Base-by-base conservation (phyloP, 2,329 filamentous ascomycete species). In the Thermoascus crustaceus region DNA sequence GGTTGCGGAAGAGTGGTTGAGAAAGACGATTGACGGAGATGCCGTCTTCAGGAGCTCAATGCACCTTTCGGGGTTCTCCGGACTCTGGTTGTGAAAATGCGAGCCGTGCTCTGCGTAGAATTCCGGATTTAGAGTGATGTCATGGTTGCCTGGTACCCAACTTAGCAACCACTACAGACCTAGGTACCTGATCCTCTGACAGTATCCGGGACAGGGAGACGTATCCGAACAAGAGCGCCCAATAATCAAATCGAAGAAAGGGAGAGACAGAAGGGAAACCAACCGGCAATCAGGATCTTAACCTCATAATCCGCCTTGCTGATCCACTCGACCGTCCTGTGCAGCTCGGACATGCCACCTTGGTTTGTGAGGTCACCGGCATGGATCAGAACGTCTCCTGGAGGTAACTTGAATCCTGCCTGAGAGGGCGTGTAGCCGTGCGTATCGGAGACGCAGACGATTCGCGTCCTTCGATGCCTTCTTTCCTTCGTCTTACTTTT, bases 391-490 rank as follows among this genome's bases (percentile, higher is more conserved):
- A 78, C 62, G 49, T 77, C 74, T 30, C 74, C 74, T 8, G 61
- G 55, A 4, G 74, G 73, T 8, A 76, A 57, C 40, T 66, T 71
- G 45, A 64, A 69, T n/a, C 55, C 60, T 30, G 60, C 66, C 41
- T 67, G 57, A 8, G 53, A 53, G 9, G 72, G 71, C 4, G 64
- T 63, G 37, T 69, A 66, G 38, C 67, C 69, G 48, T 77, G 72
- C 11, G 73, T 78, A 51, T 78, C 74, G 3, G 73, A 76, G 37
- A 77, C 63, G 54, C 73, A 76, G 19, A 77, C 70, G 29, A 78
- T 66, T 40, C 73, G 67, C 30, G 71, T 69, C 41, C 60, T 69
- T 39, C 47, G 55, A 30, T 37, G 46, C 52, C 57, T 57, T 14
- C 5, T 22, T n/a, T n/a, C 13, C 8, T 36, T 25, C 11, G 21